Base-by-base conservation (phyloP, 2,329 filamentous ascomycete genomes). In the Zymoseptoria brevis region DNA sequence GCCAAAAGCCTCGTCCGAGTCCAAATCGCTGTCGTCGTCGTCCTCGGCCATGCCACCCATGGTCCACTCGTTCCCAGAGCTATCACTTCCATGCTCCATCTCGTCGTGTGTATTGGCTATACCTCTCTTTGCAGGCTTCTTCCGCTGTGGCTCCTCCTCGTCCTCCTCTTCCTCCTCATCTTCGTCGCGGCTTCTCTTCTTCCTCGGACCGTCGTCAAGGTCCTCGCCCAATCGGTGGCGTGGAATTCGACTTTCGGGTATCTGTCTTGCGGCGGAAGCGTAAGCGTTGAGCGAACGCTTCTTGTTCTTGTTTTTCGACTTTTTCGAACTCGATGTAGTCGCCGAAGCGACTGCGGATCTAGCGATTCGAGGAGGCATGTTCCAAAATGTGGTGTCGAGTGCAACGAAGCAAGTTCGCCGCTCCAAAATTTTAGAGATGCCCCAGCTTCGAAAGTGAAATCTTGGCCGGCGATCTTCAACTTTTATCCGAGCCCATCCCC, bases 1-100 rank as follows among this genome's bases (percentile, higher is more conserved):
- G 3, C 90, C 89, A 79, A 96, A 90, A 1, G 93, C 92, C 68
- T 95, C 90, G 71, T 89, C 86, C 65, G 83, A 87, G 70, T 89
- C 86, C 58, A 89, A 77, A 62, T 87, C 85, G 57, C 82, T 85
- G 67, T 89, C 87, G 62, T 87, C 81, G 56, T 87, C 85, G 51
- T 81, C 83, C 54, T 81, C 83, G 21, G 87, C 84, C 51, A 72
- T 53, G 53, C 85, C 77, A 24, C 92, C 91, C 55, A 96, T 79
- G 54, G 82, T 86, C 90, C 90, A 96, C 69, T 89, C 85, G 68
- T 95, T 89, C 21, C 90, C 91, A 61, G 92, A 89, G 61, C 87
- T 90, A 70, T 96, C 92, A 66, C 87, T 92, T 8, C 89, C 89
- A 63, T 87, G 85, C 59, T 92, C 88, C 16, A 84, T 79, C 63